Conservation (phyloP, 352 stramenopile genomes). For the Phytophthora fragariae region DNA sequence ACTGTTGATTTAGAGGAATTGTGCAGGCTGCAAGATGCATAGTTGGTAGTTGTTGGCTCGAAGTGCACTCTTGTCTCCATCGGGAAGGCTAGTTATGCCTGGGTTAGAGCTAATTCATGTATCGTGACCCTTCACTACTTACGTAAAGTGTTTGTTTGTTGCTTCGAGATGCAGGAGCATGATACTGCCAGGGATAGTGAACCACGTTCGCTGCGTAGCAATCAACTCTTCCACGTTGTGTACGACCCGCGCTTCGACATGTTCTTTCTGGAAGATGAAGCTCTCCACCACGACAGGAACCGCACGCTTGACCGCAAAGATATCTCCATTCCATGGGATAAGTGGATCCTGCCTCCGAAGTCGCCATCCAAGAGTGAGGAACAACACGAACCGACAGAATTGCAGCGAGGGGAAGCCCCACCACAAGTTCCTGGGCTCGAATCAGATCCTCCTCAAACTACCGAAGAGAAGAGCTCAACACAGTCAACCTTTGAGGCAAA, state of each 20-base stretch:
- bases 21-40: background rate
- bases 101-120: conserved; percentile 19
- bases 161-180: conserved; percentile 13
- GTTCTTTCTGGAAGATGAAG: conserved; percentile 56
- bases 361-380: conserved; percentile 7
- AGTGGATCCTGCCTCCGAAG: conserved; percentile 48
- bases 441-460: background rate
- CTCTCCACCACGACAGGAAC: conserved; percentile 5
- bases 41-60: conserved; percentile 10
- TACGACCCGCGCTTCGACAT: conserved; percentile 55
- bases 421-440: background rate
- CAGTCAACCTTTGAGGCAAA: background rate
- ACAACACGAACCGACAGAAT: background rate
- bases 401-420: background rate
- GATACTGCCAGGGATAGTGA: background rate
- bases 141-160: background rate
- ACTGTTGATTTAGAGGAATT: conserved; percentile 72
- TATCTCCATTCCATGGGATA: conserved; percentile 43
- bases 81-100: background rate
- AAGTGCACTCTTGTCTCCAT: conserved; percentile 1
- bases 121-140: conserved; percentile 18
- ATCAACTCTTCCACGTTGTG: conserved; percentile 46
- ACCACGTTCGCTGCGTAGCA: background rate
- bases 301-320: conserved; percentile 1
- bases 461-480: background rate